Conservation (phyloP, 768 basidiomycete genomes). For the Mycena latifolia region DNA sequence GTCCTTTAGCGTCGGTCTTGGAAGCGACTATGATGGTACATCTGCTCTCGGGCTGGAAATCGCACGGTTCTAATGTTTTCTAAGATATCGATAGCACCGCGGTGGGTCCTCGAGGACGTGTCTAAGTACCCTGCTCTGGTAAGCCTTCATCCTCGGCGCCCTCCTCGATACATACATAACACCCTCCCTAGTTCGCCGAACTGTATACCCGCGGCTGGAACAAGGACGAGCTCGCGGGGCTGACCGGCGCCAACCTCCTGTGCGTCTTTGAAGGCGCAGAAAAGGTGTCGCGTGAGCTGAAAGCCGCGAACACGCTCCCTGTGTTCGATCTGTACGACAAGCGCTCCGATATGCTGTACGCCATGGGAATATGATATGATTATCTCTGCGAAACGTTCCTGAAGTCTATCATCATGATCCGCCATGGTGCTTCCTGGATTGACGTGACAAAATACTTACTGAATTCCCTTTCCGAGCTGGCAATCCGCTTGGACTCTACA, state of each 20-base stretch:
- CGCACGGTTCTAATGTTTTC: not conserved
- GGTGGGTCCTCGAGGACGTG: slow-evolving; percentile 87
- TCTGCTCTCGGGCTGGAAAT: not conserved
- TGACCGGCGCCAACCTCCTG: slow-evolving; percentile 88
- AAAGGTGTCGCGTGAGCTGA: slow-evolving; percentile 70
- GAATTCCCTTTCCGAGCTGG: slow-evolving; percentile 3
- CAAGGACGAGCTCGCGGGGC: slow-evolving; percentile 80
- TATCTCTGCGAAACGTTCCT: not conserved
- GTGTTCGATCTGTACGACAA: slow-evolving; percentile 81
- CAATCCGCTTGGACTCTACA: not conserved
- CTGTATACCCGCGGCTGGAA: slow-evolving; percentile 90
- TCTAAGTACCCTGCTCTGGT: slow-evolving; percentile 90
- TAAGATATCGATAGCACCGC: slow-evolving; percentile 77
- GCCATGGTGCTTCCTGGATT: not conserved
- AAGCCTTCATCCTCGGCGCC: slow-evolving; percentile 38
- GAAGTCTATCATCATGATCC: not conserved
- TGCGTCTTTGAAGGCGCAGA: slow-evolving; percentile 87
- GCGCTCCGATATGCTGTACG: slow-evolving; percentile 63
- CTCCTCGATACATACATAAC: not conserved
- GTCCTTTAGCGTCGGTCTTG: slow-evolving; percentile 80
- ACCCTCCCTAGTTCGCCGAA: slow-evolving; percentile 76
- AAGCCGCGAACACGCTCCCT: slow-evolving; percentile 64
- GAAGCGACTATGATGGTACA: slow-evolving; percentile 77
- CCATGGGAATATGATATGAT: slow-evolving; percentile 4
- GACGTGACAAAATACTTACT: no score